Base-by-base conservation (phyloP, 2,329 filamentous ascomycete species). In the Madurella fahalii region DNA sequence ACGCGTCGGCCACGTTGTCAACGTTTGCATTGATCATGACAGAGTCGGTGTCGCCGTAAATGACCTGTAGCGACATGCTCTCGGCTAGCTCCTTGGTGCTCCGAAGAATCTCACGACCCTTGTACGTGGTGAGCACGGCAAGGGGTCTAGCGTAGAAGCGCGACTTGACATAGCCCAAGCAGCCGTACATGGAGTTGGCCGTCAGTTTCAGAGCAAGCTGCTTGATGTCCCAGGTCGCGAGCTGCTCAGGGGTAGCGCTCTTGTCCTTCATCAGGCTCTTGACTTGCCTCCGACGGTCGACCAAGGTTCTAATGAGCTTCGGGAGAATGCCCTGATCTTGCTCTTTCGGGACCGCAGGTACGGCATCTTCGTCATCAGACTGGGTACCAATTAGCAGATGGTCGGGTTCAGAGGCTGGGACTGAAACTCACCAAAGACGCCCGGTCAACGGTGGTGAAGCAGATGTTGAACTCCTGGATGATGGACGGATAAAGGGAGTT, bases 1-100 rank as follows among this genome's bases (percentile, higher is more conserved):
- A 76, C 1, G 94, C 94, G 65, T 95, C 91, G 32, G 89, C 84
- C 31, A 97, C 88, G 62, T 89, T 95, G 72, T 96, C 90, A 52
- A 94, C 91, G 67, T 97, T 97, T 60, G 94, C 95, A 68, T 99
- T 99, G 77, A 99, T 97, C 94, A 99, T 99, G 73, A 99, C 94
- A 9, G 94, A 99, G 72, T 99, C 94, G 12, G 94, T 99, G 73
- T 99, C 94, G 75, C 94, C 94, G 65, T 99, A 99, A 60, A 99
- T 97, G 69, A 99, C 94, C 66, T 94, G 89, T 31, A 99, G 81
- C 56, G 91, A 86, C 63, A 89, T 92, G 65, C 84, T 89, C 72
- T 99, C 94, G 9, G 94, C 94, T 58, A 99, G 82, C 51, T 95
- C 92, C 71, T 97, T 99, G 53, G 94, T 99, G 68, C 90, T 95